phyloP scores from a whole-genome alignment of 495 filamentous ascomycete genomes.

The Pseudevernia furfuracea region DNA sequence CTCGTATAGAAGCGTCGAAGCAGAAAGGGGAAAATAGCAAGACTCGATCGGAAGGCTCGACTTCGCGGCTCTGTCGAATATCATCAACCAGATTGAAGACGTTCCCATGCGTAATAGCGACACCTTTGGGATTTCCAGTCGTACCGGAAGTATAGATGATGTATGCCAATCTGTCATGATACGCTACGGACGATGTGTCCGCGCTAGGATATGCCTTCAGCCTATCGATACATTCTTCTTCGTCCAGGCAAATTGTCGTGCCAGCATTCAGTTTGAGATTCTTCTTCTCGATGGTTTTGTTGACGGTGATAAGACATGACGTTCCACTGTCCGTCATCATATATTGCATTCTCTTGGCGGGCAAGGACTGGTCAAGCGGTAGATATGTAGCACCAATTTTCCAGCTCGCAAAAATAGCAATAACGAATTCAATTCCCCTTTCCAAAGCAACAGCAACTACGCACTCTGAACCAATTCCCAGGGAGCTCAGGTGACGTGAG shows the following conservation, averaged over 20 bases:
- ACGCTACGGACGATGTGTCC: neutral
- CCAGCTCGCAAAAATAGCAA: slow-evolving; percentile 6
- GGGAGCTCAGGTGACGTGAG: neutral
- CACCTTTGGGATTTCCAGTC: slow-evolving; percentile 15
- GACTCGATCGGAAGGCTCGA: slow-evolving; percentile 1
- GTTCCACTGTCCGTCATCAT: slow-evolving; percentile 10
- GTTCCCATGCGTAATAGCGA: slow-evolving; percentile 10
- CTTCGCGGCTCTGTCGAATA: slow-evolving; percentile 2
- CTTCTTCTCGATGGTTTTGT: neutral
- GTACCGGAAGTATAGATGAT: slow-evolving; percentile 19
- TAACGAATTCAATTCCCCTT: neutral
- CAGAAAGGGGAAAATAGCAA: slow-evolving; percentile 7
- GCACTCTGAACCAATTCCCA: neutral
- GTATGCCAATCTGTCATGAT: neutral
- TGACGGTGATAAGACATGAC: slow-evolving; percentile 2
- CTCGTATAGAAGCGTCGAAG: slow-evolving; percentile 11
- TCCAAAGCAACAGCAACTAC: slow-evolving; percentile 1
- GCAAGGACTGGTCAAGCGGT: slow-evolving; percentile 4
- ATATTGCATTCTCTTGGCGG: neutral
- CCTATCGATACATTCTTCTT: neutral
- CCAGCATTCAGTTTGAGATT: neutral
- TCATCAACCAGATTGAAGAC: neutral
- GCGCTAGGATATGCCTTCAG: neutral
- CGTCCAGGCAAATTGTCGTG: neutral
- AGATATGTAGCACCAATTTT: slow-evolving; percentile 1